These are phyloP conservation scores for Podospora didyma DNA, from an alignment of 495 filamentous ascomycete species.

Conservation along the genomic window DNA sequence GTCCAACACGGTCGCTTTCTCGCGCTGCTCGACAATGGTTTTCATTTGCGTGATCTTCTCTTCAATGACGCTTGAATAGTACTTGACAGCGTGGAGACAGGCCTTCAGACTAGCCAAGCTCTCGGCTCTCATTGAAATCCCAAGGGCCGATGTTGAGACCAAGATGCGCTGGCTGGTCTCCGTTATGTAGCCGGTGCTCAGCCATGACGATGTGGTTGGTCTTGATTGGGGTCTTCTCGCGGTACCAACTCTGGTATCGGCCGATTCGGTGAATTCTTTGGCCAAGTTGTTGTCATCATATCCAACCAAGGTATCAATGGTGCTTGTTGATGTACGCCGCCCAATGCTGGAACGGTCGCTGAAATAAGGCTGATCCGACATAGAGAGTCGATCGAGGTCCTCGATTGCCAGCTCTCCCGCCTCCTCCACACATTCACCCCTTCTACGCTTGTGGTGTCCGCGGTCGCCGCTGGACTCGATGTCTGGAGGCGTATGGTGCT, in stretches of 20 bases:
- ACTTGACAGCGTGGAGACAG: slow-evolving; percentile 71
- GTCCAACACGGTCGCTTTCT: slow-evolving; percentile 31
- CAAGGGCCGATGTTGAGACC: slow-evolving; percentile 77
- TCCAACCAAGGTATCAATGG: slow-evolving; percentile 66
- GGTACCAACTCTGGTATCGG: slow-evolving; percentile 17
- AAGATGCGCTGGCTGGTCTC: slow-evolving; percentile 41
- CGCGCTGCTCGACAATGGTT: slow-evolving; percentile 70
- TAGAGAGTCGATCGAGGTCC: neutral
- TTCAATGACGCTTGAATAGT: slow-evolving; percentile 71
- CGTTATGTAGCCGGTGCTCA: slow-evolving; percentile 43
- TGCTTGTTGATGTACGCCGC: slow-evolving; percentile 44
- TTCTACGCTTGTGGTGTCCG: slow-evolving; percentile 60
- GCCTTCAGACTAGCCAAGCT: slow-evolving; percentile 72
- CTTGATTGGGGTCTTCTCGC: slow-evolving; percentile 15
- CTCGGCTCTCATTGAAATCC: slow-evolving; percentile 82
- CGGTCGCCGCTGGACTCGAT: slow-evolving; percentile 36
- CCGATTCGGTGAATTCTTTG: slow-evolving; percentile 62
- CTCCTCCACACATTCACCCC: slow-evolving; percentile 23
- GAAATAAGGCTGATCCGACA: neutral
- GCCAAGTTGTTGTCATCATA: slow-evolving; percentile 75
- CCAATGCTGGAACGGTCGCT: slow-evolving; percentile 25
- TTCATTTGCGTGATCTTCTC: slow-evolving; percentile 66
- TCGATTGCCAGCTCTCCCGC: slow-evolving; percentile 7
- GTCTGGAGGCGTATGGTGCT: slow-evolving; percentile 38
- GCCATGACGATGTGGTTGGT: slow-evolving; percentile 13